Evolutionary conservation across 768 basidiomycete genomes (phyloP), one percentile per base, ranked within the genome.

Genomic region (Mrakia hoshinonis): DNA sequence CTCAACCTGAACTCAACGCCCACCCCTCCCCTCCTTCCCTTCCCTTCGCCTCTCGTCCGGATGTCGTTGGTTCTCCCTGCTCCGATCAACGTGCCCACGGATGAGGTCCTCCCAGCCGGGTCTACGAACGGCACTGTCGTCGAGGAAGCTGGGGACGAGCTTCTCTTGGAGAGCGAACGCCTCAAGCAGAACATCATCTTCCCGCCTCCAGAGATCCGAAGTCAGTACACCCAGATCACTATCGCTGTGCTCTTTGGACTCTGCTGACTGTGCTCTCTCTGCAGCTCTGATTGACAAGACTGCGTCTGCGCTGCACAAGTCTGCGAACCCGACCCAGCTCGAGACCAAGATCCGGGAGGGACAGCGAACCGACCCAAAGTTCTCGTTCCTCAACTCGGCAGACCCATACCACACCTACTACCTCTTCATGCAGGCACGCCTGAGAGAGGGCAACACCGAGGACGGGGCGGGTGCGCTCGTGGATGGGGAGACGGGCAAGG

Each of bases 321-420:
- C 93, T n/a, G 89, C 89, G 34, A 91, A 96, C 76, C 92, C 94
- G 9, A 86, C 87, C 12, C 87, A 89, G 76, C 93, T 99, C 77
- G 95, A 98, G 82, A 91, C 93, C 79, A 94, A 95, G 82, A 92
- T 99, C 80, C 87, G 93, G 76, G 93, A 97, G 81, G 89, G 90
- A 77, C 94, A 94, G 81, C 91, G 92, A 81, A 85, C 87, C 75
- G 95, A 98, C 83, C 92, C 93, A 70, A 95, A 96, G 82, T 99
- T 98, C 84, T 92, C 95, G 70, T 99, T 99, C 84, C 85, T 99
- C 80, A 95, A 95, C 82, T 88, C 91, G 73, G 86, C 86, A 62
- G 96, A 99, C 84, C 92, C 96, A 75, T 99, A 96, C 82, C 92
- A 98, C 87, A 91, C 91, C 73, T 98, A 99, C 82, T 99, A 99